Evolutionary conservation across 2,329 filamentous ascomycete species (phyloP).

Genomic region (Davidsoniella australis): DNA sequence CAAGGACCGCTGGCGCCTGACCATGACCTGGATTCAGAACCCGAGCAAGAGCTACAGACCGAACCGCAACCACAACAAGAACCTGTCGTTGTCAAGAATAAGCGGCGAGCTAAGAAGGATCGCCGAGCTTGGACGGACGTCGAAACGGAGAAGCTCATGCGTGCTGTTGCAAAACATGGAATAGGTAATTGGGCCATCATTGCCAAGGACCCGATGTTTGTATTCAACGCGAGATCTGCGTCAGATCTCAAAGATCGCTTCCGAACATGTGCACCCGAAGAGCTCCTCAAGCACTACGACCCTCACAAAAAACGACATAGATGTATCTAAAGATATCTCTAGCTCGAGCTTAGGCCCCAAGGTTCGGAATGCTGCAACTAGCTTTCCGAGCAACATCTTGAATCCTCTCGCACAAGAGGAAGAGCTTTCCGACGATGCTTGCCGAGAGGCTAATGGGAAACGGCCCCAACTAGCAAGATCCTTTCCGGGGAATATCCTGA

Average conservation of each 20-base stretch:
- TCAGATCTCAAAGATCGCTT: constrained; percentile 51
- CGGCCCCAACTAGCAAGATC: background rate
- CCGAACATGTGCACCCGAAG: constrained; percentile 46
- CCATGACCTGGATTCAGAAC: background rate
- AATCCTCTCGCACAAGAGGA: constrained; percentile 10
- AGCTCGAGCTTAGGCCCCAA: background rate
- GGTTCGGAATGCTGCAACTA: background rate
- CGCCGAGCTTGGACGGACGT: constrained; percentile 48
- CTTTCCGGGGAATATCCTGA: constrained; percentile 12
- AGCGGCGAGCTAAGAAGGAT: constrained; percentile 38
- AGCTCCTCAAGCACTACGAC: constrained; percentile 24
- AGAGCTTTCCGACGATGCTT: background rate
- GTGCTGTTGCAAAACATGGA: constrained; percentile 44
- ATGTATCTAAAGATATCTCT: constrained; percentile 16
- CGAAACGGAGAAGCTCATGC: constrained; percentile 43
- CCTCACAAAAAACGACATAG: background rate
- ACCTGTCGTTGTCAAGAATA: constrained; percentile 14
- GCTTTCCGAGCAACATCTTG: constrained; percentile 5
- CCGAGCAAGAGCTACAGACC: background rate
- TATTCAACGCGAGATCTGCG: constrained; percentile 42
- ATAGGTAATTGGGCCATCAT: constrained; percentile 51
- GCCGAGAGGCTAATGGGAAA: background rate
- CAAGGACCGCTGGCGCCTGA: background rate
- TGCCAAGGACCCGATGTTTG: constrained; percentile 41
- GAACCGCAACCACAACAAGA: no score